Base-by-base conservation (phyloP, 139 green algal genomes). In the Microglena sp. region DNA sequence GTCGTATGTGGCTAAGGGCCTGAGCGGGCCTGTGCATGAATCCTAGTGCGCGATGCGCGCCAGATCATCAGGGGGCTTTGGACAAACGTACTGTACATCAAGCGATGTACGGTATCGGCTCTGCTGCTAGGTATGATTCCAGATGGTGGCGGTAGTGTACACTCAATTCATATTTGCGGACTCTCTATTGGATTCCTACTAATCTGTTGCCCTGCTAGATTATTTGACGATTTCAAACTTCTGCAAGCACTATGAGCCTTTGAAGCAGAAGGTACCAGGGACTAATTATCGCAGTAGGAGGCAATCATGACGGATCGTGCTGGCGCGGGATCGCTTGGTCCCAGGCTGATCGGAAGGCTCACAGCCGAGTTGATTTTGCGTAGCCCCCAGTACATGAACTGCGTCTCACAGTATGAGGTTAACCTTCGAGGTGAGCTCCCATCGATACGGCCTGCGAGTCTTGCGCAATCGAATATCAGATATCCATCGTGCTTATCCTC, bases 351-450 rank as follows among this genome's bases (percentile, higher is more conserved):
- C 26, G 90, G 90, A 8, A 67, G 90, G 0, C 75, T 96, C 0
- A 96, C 90, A 28, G 84, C 89, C 2, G 92, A 97, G 55, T 77
- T 96, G 1, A 87, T 97, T 28, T 34, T 89, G 29, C 61, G 86
- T 0, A 87, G 77, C 46, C 88, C 86, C 1, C 92, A 96, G 60
- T 94, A 90, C 70, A 93, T 96, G 86, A 94, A 82, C 76, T 85
- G 79, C 56, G 67, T 90, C 0, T 78, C 84, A 5, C 69, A 86
- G 18, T 97, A 97, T 68, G 87, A 95, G 71, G 76, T 97, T 29
- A 88, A 95, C 46, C 58, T 96, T 2, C 72, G 90, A 62, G 86
- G 86, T 89, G 61, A 7, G n/a, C n/a, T n/a, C n/a, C n/a, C n/a
- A n/a, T n/a, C n/a, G n/a, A n/a, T n/a, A n/a, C n/a, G n/a, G n/a